phyloP scores from a whole-genome alignment of 2,329 filamentous ascomycete genomes.

The Talaromyces piceae region DNA sequence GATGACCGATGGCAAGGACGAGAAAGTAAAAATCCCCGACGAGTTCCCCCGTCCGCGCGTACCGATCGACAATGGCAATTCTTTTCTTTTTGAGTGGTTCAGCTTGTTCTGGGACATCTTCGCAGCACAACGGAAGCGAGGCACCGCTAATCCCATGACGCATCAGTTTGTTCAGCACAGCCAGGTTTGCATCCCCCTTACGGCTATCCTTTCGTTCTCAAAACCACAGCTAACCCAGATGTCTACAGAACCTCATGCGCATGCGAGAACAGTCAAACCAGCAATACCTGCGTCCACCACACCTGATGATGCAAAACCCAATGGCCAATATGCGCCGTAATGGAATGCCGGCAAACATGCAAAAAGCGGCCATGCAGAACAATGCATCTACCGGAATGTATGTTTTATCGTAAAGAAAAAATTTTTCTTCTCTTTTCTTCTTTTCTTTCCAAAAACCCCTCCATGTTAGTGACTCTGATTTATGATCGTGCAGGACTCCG shows the following conservation, averaged over 20 bases:
- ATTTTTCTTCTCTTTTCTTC: background rate
- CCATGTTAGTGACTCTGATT: background rate
- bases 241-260: slow-evolving; percentile 54
- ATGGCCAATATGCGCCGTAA: slow-evolving; percentile 56
- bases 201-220: no score
- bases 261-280: slow-evolving; percentile 70
- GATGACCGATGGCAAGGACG: slow-evolving; percentile 75
- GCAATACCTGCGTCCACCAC: slow-evolving; percentile 64
- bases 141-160: slow-evolving; percentile 51
- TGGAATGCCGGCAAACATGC: slow-evolving; percentile 44
- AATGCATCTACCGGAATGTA: slow-evolving; percentile 41
- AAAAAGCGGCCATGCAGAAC: slow-evolving; percentile 71
- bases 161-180: slow-evolving; percentile 73
- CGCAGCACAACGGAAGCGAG: slow-evolving; percentile 68
- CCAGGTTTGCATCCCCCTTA: slow-evolving; percentile 54
- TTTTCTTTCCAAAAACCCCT: no score
- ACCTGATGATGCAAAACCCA: slow-evolving; percentile 48
- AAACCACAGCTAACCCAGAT: slow-evolving; percentile 9
- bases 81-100: slow-evolving; percentile 97
- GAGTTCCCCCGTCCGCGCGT: slow-evolving; percentile 61
- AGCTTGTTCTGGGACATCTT: slow-evolving; percentile 96
- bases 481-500: slow-evolving; percentile 42
- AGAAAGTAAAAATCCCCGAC: slow-evolving; percentile 65
- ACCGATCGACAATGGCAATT: slow-evolving; percentile 61
- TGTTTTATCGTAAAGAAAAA: slow-evolving; percentile 16